These are phyloP conservation scores for Niveomyces coronatus DNA, from an alignment of 2,329 filamentous ascomycete genomes.

Conservation along the genomic window DNA sequence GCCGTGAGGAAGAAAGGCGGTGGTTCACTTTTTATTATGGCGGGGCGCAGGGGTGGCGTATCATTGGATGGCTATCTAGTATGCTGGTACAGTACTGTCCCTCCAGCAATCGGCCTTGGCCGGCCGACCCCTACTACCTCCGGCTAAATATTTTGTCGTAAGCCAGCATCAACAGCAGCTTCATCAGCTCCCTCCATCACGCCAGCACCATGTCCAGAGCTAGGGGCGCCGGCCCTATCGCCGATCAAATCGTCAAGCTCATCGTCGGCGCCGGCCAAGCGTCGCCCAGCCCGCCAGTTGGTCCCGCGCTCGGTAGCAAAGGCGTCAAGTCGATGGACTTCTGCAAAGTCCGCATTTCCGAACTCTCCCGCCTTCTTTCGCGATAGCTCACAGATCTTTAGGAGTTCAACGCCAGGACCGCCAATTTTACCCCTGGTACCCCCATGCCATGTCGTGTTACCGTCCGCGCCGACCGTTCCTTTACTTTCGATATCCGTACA, in stretches of 20 bases:
- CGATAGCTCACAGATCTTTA: too few relatives aligned
- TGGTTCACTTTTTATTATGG: constrained; percentile 3
- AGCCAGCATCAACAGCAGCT: background rate
- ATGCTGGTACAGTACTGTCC: too few relatives aligned
- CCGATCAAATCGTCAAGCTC: constrained; percentile 83
- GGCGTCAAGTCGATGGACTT: constrained; percentile 99
- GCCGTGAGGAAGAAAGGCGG: constrained; percentile 9
- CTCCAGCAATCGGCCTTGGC: too few relatives aligned
- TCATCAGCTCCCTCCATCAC: constrained; percentile 12
- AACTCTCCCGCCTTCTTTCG: background rate
- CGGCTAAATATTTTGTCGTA: background rate
- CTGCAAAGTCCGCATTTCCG: constrained; percentile 72
- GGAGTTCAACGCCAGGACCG: constrained; percentile 96
- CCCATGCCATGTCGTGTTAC: constrained; percentile 86
- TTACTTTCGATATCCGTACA: constrained; percentile 86
- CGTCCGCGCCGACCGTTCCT: constrained; percentile 85
- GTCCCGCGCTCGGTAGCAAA: constrained; percentile 91
- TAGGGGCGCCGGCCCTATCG: constrained; percentile 26
- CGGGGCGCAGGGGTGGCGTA: background rate
- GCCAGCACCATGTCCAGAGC: constrained; percentile 41
- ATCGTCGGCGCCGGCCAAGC: constrained; percentile 96
- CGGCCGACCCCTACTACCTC: background rate
- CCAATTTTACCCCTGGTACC: constrained; percentile 70
- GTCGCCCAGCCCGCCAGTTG: constrained; percentile 87
- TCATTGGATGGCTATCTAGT: too few relatives aligned